phyloP scores from a whole-genome alignment of 768 basidiomycete genomes.

The Boletus rubropictus region DNA sequence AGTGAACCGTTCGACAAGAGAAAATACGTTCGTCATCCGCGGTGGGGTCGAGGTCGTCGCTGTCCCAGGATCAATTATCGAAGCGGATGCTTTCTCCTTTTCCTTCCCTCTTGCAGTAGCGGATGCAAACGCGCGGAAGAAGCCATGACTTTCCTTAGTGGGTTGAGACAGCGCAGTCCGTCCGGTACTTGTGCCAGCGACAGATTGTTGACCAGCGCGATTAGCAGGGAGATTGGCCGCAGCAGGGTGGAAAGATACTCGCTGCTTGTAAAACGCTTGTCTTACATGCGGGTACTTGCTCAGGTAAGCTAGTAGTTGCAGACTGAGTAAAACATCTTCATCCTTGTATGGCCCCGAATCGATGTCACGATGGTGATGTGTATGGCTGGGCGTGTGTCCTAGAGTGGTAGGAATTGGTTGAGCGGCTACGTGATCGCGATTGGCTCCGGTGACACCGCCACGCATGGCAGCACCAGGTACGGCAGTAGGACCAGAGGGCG shows the following conservation, averaged over 20 bases:
- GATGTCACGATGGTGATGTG: constrained; percentile 35
- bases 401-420: constrained; percentile 14
- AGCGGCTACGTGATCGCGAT: constrained; percentile 16
- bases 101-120: constrained; percentile 45
- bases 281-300: constrained; percentile 98
- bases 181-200: constrained; percentile 24
- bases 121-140: constrained; percentile 43
- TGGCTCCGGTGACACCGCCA: constrained; percentile 6
- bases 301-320: constrained; percentile 93
- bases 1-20: constrained; percentile 93
- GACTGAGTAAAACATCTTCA: constrained; percentile 84
- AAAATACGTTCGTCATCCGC: constrained; percentile 87
- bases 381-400: constrained; percentile 28
- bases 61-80: constrained; percentile 19
- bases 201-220: constrained; percentile 22
- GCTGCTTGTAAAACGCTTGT: constrained; percentile 88
- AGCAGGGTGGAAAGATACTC: constrained; percentile 77
- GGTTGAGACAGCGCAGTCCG: constrained; percentile 15
- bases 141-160: constrained; percentile 33
- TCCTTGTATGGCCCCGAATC: constrained; percentile 77
- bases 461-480: constrained; percentile 15
- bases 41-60: not conserved
- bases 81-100: constrained; percentile 33
- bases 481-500: constrained; percentile 25
- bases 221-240: constrained; percentile 40